phyloP scores from a whole-genome alignment of 1,284 basidiomycete species.

The Tylopilus sp. region DNA sequence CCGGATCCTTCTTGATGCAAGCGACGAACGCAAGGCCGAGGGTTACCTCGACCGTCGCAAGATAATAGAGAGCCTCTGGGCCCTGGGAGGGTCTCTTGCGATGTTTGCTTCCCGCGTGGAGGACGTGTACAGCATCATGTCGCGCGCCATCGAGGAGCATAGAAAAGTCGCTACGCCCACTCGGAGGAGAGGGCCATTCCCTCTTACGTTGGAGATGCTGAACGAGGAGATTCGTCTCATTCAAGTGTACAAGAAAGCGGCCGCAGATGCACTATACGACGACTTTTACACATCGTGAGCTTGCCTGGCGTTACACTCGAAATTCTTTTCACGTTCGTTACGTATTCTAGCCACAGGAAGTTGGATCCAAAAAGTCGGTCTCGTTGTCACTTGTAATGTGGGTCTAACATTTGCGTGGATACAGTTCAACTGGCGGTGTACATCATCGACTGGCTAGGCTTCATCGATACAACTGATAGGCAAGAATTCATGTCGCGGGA shows the following conservation, averaged over 20 bases:
- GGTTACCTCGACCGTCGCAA: conserved; percentile 24
- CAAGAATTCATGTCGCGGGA: conserved; percentile 28
- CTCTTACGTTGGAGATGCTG: conserved; percentile 22
- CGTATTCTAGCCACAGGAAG: conserved; percentile 15
- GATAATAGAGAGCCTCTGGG: conserved; percentile 22
- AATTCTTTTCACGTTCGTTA: not conserved
- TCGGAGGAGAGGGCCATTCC: conserved; percentile 20
- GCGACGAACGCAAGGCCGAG: conserved; percentile 22
- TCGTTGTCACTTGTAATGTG: not conserved
- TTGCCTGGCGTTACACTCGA: not conserved
- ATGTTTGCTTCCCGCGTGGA: conserved; percentile 26
- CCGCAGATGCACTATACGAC: conserved; percentile 18
- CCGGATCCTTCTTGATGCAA: conserved; percentile 25
- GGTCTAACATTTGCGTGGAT: conserved; percentile 6
- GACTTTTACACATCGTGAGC: conserved; percentile 25
- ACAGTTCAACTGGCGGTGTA: conserved; percentile 23
- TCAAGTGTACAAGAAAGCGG: conserved; percentile 18
- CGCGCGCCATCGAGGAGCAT: conserved; percentile 23
- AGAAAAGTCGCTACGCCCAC: conserved; percentile 11
- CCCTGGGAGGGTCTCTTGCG: conserved; percentile 14
- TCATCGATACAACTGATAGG: conserved; percentile 23
- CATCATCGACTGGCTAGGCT: conserved; percentile 25
- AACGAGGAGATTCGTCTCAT: conserved; percentile 25
- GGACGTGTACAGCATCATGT: conserved; percentile 17
- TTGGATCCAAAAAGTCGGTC: conserved; percentile 26